Evolutionary conservation across 345 rosid genomes (phyloP).

Genomic region (Populus pruinosa): DNA sequence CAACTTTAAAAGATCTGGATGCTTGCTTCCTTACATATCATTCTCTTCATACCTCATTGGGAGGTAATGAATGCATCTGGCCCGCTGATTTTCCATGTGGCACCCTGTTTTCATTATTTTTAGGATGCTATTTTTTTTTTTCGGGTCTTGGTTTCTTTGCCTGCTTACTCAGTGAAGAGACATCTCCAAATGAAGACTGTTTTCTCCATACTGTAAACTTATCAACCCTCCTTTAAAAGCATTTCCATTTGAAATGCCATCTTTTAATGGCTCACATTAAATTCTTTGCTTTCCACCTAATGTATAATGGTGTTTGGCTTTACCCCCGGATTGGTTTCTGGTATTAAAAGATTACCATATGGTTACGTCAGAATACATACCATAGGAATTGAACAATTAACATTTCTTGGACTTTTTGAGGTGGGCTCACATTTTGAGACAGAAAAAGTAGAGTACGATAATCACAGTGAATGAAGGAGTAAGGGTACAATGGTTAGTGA

Average conservation of each 20-base stretch:
- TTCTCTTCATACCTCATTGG: constrained; percentile 23
- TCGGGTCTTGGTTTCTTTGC: neutral
- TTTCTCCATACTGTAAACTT: neutral
- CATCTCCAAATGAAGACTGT: too few species aligned
- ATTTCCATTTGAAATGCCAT: neutral
- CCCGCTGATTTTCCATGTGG: neutral
- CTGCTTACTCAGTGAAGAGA: neutral
- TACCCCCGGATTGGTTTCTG: neutral
- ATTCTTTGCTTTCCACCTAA: neutral
- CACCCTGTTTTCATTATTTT: neutral
- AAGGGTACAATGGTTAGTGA: neutral
- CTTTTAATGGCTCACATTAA: neutral
- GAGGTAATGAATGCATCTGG: constrained; percentile 11
- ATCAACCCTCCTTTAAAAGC: neutral
- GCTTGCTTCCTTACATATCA: constrained; percentile 31
- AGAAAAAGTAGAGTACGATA: neutral
- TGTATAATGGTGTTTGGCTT: neutral
- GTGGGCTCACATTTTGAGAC: neutral
- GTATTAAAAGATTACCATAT: neutral
- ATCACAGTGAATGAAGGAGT: neutral
- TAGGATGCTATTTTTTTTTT: neutral
- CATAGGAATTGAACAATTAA: neutral
- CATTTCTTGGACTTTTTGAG: neutral
- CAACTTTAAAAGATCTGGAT: constrained; percentile 31
- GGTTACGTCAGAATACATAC: neutral